A percentile compares a stretch with the other conserved stretches of the same genome.
These are phyloP conservation scores for Talaromyces thailandensis DNA, from an alignment of 495 filamentous ascomycete species.

Conservation along the genomic window DNA sequence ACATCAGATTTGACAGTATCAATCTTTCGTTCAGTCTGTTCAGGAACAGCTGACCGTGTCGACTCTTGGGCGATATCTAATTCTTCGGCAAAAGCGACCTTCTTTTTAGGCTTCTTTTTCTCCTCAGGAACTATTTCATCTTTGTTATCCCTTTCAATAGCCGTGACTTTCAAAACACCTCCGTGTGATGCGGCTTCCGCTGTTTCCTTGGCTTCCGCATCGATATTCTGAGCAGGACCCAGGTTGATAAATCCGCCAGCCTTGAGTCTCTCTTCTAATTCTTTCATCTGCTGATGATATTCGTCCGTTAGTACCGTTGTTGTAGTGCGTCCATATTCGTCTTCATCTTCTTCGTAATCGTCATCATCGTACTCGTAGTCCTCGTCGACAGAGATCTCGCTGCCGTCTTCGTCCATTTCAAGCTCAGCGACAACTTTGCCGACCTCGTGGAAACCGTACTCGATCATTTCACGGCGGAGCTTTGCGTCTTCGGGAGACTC, in stretches of 20 bases:
- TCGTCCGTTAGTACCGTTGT: slow-evolving; percentile 55
- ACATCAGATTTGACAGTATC: slow-evolving; percentile 28
- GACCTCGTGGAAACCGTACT: slow-evolving; percentile 77
- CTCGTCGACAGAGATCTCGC: slow-evolving; percentile 49
- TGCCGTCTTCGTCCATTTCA: slow-evolving; percentile 64
- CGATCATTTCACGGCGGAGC: slow-evolving; percentile 85
- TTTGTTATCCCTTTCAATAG: slow-evolving; percentile 8
- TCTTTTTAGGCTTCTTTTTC: slow-evolving; percentile 46
- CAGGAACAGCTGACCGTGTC: slow-evolving; percentile 11
- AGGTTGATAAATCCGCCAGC: slow-evolving; percentile 44
- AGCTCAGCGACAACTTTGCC: slow-evolving; percentile 90
- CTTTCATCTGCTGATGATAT: slow-evolving; percentile 70
- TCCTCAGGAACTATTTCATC: slow-evolving; percentile 5
- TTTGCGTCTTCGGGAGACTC: slow-evolving; percentile 73
- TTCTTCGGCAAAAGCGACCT: slow-evolving; percentile 68
- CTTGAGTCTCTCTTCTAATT: slow-evolving; percentile 67
- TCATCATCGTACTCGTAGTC: slow-evolving; percentile 41
- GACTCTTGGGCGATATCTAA: slow-evolving; percentile 59
- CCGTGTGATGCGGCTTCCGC: slow-evolving; percentile 11
- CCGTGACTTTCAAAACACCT: slow-evolving; percentile 11
- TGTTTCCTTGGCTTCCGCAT: slow-evolving; percentile 26
- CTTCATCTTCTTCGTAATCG: slow-evolving; percentile 53
- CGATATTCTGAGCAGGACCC: slow-evolving; percentile 31
- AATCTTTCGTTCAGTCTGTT: slow-evolving; percentile 18
- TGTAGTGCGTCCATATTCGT: slow-evolving; percentile 61